Conservation (phyloP, 371 early-diverging fungal genomes). For the Mortierella sp. region DNA sequence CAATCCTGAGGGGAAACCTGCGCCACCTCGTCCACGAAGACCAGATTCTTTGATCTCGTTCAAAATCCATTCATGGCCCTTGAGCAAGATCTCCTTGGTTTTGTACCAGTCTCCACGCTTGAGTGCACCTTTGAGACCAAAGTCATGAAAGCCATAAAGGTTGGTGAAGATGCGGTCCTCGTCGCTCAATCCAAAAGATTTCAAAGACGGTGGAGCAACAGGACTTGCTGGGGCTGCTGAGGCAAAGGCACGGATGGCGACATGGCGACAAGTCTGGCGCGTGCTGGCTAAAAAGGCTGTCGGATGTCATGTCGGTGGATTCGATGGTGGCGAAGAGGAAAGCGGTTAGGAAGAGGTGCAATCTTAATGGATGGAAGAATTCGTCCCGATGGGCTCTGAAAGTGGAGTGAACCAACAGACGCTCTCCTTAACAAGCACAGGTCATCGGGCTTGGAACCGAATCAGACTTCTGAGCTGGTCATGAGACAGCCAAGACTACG, state of each 20-base stretch:
- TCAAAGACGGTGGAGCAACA: constrained; percentile 60
- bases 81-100: constrained; percentile 96
- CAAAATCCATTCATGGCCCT: constrained; percentile 97
- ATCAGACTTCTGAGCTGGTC: no score
- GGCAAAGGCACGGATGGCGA: constrained; percentile 46
- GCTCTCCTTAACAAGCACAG: no score
- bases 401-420: no score
- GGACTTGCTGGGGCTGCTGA: constrained; percentile 31
- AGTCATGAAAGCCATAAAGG: constrained; percentile 93
- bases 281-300: constrained; percentile 43
- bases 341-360: no score
- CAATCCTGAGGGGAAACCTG: constrained; percentile 97
- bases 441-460: no score
- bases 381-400: no score
- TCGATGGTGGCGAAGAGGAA: no score
- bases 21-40: constrained; percentile 97
- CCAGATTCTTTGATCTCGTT: constrained; percentile 97
- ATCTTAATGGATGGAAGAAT: no score
- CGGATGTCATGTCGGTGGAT: neutral
- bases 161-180: constrained; percentile 98
- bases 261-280: constrained; percentile 24
- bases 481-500: no score
- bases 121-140: constrained; percentile 85
- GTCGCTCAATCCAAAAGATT: constrained; percentile 83
- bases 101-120: constrained; percentile 99